Percentiles rank a stretch among this genome's conserved stretches.
These are phyloP conservation scores for Castanea crenata DNA, from an alignment of 306 rosid species.

Conservation along the genomic window DNA sequence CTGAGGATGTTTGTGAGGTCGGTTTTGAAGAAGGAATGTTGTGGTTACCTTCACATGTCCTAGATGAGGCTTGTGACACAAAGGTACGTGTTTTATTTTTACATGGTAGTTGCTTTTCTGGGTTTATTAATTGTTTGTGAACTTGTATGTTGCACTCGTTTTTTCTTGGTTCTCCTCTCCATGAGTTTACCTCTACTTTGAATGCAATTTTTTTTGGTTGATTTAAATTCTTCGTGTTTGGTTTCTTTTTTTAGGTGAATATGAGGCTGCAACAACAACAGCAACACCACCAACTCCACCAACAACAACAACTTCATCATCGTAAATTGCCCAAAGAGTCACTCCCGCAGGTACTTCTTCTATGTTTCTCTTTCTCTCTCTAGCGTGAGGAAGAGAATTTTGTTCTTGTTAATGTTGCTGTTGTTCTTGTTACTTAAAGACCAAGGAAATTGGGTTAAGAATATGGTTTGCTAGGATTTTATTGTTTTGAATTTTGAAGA, in stretches of 20 bases:
- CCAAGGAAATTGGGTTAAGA: too few relatives aligned
- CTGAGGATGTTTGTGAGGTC: slow-evolving; percentile 34
- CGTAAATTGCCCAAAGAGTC: slow-evolving; percentile 16
- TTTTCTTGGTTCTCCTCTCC: too few relatives aligned
- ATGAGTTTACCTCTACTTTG: too few relatives aligned
- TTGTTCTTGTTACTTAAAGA: too few relatives aligned
- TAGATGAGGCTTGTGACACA: slow-evolving; percentile 37
- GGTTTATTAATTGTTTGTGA: too few relatives aligned
- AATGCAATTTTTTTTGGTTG: neutral
- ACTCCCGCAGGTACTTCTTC: slow-evolving; percentile 15
- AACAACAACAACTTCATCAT: slow-evolving; percentile 7
- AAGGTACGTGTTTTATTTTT: slow-evolving; percentile 29
- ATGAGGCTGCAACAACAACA: slow-evolving; percentile 11
- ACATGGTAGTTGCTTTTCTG: neutral
- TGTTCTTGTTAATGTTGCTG: too few relatives aligned
- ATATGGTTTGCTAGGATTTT: too few relatives aligned
- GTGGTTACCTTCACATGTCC: slow-evolving; percentile 60
- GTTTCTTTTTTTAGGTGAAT: slow-evolving; percentile 10
- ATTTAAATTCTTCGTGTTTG: neutral
- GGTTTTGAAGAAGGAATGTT: slow-evolving; percentile 59
- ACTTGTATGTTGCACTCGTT: too few relatives aligned
- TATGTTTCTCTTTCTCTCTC: neutral
- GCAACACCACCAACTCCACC: neutral
- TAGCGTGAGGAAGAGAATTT: too few relatives aligned
- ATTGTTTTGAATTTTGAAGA: too few relatives aligned